These are phyloP conservation scores for Cystofilobasidium capitatum DNA, from an alignment of 768 basidiomycete genomes.

Conservation along the genomic window DNA sequence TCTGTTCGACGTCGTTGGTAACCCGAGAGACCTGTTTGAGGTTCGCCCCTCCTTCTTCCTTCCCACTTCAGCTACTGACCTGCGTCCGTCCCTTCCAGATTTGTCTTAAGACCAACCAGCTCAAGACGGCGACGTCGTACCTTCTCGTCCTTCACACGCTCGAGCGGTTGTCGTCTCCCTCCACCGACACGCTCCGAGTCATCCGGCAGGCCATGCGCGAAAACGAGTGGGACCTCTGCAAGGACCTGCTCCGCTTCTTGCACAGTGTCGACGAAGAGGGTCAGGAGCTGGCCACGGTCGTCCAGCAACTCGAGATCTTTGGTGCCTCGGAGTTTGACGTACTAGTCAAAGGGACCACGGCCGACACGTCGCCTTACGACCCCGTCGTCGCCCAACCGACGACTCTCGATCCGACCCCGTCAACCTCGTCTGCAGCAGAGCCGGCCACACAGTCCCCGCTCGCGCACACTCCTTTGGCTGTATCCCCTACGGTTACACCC, in stretches of 20 bases:
- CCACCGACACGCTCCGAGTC: slow-evolving; percentile 62
- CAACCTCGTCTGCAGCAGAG: not conserved
- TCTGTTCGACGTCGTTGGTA: slow-evolving; percentile 81
- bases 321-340: not conserved
- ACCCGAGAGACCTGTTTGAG: slow-evolving; percentile 83
- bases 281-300: slow-evolving; percentile 44
- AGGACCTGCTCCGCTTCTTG: slow-evolving; percentile 82
- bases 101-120: slow-evolving; percentile 59
- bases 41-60: slow-evolving; percentile 45
- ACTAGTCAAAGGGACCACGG: not conserved
- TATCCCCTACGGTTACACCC: not conserved
- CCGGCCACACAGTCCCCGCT: not conserved
- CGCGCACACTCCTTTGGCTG: not conserved
- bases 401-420: not conserved
- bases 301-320: slow-evolving; percentile 15
- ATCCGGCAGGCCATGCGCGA: slow-evolving; percentile 63
- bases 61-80: not conserved
- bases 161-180: slow-evolving; percentile 66
- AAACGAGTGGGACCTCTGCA: slow-evolving; percentile 81
- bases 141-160: slow-evolving; percentile 86
- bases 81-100: slow-evolving; percentile 44
- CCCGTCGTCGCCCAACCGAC: not conserved
- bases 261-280: slow-evolving; percentile 87
- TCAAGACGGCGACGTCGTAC: slow-evolving; percentile 86
- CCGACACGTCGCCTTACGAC: not conserved